These are phyloP conservation scores for Schoenoplectus tabernaemontani DNA, from an alignment of 202 grass and related monocot genomes.

Conservation along the genomic window DNA sequence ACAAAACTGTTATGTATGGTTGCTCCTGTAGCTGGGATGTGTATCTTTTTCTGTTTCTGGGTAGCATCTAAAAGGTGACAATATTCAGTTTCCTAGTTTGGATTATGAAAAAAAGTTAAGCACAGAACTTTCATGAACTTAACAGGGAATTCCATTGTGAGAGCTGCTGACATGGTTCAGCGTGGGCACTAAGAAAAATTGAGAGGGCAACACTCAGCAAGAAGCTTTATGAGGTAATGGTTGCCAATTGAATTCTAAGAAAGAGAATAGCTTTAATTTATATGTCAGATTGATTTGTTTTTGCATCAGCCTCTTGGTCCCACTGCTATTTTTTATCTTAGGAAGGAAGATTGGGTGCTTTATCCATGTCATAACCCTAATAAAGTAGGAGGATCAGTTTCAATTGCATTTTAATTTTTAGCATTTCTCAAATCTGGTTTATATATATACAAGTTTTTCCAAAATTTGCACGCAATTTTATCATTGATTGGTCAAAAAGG, in stretches of 20 bases:
- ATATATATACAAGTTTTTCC: neutral
- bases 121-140: neutral
- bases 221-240: neutral
- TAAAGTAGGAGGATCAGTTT: neutral
- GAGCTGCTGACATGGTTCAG: neutral
- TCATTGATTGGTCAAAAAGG: neutral
- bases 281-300: conserved; percentile 9
- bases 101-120: neutral
- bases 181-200: neutral
- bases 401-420: neutral
- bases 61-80: neutral
- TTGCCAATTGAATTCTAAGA: neutral
- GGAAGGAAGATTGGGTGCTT: neutral
- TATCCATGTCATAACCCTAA: neutral
- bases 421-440: neutral
- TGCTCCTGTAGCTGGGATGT: neutral
- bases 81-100: neutral
- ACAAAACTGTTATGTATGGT: neutral
- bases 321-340: neutral
- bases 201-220: neutral
- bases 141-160: neutral
- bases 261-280: neutral
- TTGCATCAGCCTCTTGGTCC: conserved; percentile 2
- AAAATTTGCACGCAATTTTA: neutral
- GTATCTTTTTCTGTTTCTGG: neutral